Conservation (phyloP, 2,329 filamentous ascomycete species). For the Paramyrothecium roridum region DNA sequence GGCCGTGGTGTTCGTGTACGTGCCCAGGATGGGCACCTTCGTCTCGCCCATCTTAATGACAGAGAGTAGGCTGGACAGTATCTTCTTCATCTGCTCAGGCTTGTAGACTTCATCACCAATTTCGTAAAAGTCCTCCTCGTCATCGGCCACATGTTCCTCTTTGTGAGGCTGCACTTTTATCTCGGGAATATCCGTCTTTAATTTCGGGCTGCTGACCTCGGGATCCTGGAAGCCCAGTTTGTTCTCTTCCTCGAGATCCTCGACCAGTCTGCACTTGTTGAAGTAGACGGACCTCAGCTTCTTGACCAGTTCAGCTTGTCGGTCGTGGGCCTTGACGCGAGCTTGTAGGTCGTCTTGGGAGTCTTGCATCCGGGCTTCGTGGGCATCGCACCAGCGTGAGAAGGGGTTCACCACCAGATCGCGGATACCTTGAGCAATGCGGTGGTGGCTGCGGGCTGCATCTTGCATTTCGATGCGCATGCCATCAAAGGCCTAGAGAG, state of each 20-base stretch:
- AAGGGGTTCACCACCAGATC: slow-evolving; percentile 95
- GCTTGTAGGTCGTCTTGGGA: slow-evolving; percentile 92
- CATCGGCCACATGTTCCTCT: slow-evolving; percentile 57
- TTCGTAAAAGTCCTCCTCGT: slow-evolving; percentile 84
- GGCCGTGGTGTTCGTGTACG: slow-evolving; percentile 87
- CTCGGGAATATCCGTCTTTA: slow-evolving; percentile 63
- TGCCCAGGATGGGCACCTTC: slow-evolving; percentile 93
- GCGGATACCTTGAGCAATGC: slow-evolving; percentile 94
- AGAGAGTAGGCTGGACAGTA: slow-evolving; percentile 80
- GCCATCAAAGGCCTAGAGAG: slow-evolving; percentile 82
- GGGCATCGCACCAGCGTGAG: slow-evolving; percentile 91
- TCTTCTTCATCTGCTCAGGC: slow-evolving; percentile 85
- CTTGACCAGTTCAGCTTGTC: slow-evolving; percentile 84
- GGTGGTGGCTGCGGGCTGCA: slow-evolving; percentile 83
- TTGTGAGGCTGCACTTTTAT: slow-evolving; percentile 80
- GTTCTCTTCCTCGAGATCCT: slow-evolving; percentile 97
- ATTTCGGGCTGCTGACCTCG: slow-evolving; percentile 66
- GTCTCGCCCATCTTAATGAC: slow-evolving; percentile 84
- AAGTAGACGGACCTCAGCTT: slow-evolving; percentile 96
- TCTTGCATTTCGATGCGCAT: slow-evolving; percentile 91
- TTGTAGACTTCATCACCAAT: slow-evolving; percentile 86
- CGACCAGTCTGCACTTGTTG: slow-evolving; percentile 95
- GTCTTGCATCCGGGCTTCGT: slow-evolving; percentile 85
- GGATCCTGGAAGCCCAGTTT: slow-evolving; percentile 96
- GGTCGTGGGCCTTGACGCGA: slow-evolving; percentile 89